These are phyloP conservation scores for Dictyostelium capitatum DNA, from an alignment of 78 protist genomes.

Conservation along the genomic window DNA sequence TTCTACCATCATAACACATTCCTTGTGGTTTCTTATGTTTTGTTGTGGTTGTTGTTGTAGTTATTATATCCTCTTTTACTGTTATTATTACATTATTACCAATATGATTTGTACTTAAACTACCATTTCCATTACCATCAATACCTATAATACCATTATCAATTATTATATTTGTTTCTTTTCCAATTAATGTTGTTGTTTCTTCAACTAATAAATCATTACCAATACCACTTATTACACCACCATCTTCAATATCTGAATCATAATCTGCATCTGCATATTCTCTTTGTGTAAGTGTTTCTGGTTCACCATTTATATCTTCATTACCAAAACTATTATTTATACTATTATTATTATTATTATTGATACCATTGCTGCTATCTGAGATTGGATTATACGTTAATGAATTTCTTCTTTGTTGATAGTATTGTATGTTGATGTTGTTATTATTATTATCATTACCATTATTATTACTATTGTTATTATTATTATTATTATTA, in stretches of 20 bases:
- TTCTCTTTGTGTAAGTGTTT: slow-evolving; percentile 10
- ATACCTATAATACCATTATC: not conserved
- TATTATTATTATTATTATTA: too few species aligned
- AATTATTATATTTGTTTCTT: not conserved
- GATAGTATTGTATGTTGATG: not conserved
- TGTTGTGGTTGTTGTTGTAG: not conserved
- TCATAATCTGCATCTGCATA: slow-evolving; percentile 15
- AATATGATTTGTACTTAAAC: not conserved
- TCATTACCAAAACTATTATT: slow-evolving; percentile 3
- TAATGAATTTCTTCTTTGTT: slow-evolving; percentile 27
- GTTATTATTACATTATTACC: not conserved
- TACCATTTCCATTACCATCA: not conserved
- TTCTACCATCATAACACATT: slow-evolving; percentile 16
- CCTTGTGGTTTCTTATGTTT: slow-evolving; percentile 14
- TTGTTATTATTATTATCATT: not conserved
- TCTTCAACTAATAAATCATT: not conserved
- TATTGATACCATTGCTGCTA: not conserved
- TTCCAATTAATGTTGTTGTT: not conserved
- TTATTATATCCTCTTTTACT: not conserved
- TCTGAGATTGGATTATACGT: not conserved
- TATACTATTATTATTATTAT: not conserved
- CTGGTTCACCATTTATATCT: not conserved
- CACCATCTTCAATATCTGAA: not conserved
- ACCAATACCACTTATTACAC: not conserved
- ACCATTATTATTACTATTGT: not conserved